Percentiles rank a stretch among this genome's conserved stretches.
phyloP scores from a whole-genome alignment of 2,329 filamentous ascomycete genomes.

The Pochonia chlamydosporia region DNA sequence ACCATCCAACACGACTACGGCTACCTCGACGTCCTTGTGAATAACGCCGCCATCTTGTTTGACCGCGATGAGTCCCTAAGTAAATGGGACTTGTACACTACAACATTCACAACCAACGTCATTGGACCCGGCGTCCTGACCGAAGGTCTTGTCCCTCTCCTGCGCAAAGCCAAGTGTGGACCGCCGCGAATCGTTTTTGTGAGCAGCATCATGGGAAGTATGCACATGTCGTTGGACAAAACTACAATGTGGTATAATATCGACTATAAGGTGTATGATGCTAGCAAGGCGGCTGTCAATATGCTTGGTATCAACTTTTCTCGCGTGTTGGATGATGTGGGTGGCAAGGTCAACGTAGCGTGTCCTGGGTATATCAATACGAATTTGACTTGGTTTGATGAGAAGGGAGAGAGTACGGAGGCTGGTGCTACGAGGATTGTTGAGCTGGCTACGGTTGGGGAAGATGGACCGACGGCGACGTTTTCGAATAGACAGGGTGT shows the following conservation, averaged over 20 bases:
- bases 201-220: slow-evolving; percentile 27
- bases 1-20: slow-evolving; percentile 17
- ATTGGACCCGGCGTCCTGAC: slow-evolving; percentile 23
- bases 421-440: slow-evolving; percentile 23
- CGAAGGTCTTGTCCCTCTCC: slow-evolving; percentile 21
- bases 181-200: slow-evolving; percentile 34
- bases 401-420: slow-evolving; percentile 14
- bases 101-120: slow-evolving; percentile 33
- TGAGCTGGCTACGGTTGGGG: slow-evolving; percentile 21
- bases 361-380: slow-evolving; percentile 32
- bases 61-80: slow-evolving; percentile 14
- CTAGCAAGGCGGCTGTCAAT: slow-evolving; percentile 37
- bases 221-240: slow-evolving; percentile 22
- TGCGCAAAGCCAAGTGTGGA: slow-evolving; percentile 16
- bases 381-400: slow-evolving; percentile 16
- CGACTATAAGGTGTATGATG: slow-evolving; percentile 28
- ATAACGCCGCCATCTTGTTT: slow-evolving; percentile 27
- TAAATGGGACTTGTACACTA: slow-evolving; percentile 27
- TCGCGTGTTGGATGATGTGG: slow-evolving; percentile 20
- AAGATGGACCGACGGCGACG: slow-evolving; percentile 23
- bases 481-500: slow-evolving; percentile 19
- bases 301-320: slow-evolving; percentile 31
- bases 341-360: slow-evolving; percentile 27
- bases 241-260: slow-evolving; percentile 17
- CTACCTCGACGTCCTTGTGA: slow-evolving; percentile 29